phyloP scores from a whole-genome alignment of 345 rosid genomes.

The Euphorbia tirucalli region DNA sequence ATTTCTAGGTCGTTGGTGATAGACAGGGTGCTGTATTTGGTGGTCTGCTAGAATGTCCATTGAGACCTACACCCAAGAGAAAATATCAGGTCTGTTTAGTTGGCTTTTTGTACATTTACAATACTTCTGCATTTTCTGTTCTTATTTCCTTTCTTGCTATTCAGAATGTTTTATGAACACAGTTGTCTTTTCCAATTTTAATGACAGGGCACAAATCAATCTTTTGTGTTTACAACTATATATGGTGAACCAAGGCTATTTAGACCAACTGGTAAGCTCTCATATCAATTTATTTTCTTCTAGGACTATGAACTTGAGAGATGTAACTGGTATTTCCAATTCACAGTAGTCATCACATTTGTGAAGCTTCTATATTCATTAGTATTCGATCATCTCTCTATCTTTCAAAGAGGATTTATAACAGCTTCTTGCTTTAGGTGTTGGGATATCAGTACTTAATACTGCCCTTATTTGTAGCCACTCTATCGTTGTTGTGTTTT shows the following conservation, averaged over 20 bases:
- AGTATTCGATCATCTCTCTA: background rate
- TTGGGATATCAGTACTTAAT: background rate
- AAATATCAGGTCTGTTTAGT: conserved; percentile 65
- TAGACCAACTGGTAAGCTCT: conserved; percentile 76
- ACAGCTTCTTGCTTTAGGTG: background rate
- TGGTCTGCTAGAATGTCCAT: conserved; percentile 72
- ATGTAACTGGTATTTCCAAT: background rate
- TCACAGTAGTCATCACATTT: background rate
- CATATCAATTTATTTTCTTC: background rate
- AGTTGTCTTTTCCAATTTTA: conserved; percentile 5
- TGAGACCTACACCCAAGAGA: conserved; percentile 79
- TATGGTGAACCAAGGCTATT: conserved; percentile 88
- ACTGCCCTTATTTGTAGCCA: background rate
- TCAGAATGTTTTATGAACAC: background rate
- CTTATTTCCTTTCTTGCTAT: background rate
- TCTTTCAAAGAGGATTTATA: background rate
- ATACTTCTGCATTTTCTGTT: conserved; percentile 6
- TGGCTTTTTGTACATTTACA: background rate
- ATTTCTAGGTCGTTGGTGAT: conserved; percentile 73
- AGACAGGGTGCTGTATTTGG: conserved; percentile 83
- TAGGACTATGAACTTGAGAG: background rate
- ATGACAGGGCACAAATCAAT: conserved; percentile 69
- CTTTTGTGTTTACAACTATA: conserved; percentile 86
- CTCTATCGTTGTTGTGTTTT: background rate
- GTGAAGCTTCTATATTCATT: background rate